These are phyloP conservation scores for Ganoderma boninense DNA, from an alignment of 1,284 basidiomycete genomes.

Conservation along the genomic window DNA sequence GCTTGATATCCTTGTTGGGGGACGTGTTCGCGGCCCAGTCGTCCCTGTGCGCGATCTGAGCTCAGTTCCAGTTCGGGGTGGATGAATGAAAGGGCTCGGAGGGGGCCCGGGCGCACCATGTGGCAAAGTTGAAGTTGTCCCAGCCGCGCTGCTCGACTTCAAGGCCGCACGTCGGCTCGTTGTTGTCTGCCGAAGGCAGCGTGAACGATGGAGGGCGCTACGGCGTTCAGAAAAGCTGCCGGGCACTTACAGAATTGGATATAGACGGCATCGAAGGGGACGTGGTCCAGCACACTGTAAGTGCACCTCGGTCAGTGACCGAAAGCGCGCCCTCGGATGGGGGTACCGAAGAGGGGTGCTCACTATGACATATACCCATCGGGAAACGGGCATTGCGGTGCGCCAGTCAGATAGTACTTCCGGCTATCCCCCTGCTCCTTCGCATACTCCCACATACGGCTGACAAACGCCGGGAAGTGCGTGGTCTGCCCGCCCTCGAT, in stretches of 20 bases:
- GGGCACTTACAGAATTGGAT: constrained; percentile 62
- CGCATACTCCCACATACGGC: constrained; percentile 54
- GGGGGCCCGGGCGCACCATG: constrained; percentile 48
- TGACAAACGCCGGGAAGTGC: constrained; percentile 62
- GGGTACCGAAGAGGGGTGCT: neutral
- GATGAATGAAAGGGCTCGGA: neutral
- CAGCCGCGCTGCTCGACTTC: constrained; percentile 44
- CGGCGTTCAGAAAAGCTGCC: neutral
- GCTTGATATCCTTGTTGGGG: constrained; percentile 62
- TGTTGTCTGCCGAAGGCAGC: constrained; percentile 53
- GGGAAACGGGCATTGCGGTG: constrained; percentile 74
- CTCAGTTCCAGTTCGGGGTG: neutral
- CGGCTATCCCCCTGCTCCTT: constrained; percentile 54
- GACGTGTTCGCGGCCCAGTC: constrained; percentile 67
- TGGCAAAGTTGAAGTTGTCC: constrained; percentile 58
- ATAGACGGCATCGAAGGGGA: constrained; percentile 67
- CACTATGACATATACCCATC: constrained; percentile 60
- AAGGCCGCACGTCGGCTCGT: constrained; percentile 55
- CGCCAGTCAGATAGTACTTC: constrained; percentile 69
- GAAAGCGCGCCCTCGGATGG: neutral
- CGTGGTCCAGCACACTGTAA: constrained; percentile 54
- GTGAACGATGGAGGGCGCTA: neutral
- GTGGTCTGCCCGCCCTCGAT: constrained; percentile 65
- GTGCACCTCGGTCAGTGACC: neutral
- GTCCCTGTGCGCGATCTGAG: constrained; percentile 51